Base-by-base conservation (phyloP, 257 asterid genomes). In the Scutellaria galericulata region DNA sequence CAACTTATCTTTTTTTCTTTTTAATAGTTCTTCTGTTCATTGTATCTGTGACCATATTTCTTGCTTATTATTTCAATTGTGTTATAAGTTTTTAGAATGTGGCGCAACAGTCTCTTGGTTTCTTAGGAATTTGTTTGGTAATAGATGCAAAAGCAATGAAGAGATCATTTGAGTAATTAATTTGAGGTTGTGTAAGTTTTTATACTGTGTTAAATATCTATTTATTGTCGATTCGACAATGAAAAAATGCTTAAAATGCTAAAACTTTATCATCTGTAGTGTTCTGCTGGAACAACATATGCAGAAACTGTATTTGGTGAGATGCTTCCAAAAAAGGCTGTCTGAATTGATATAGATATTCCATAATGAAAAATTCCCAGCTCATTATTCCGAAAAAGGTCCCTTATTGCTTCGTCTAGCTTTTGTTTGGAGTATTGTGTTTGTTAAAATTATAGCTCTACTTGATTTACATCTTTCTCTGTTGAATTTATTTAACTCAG, bases 101-200 rank as follows among this genome's bases (percentile, higher is more conserved):
- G 55, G 44, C 18, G 47, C 14, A 41, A 31, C 40, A 20, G 39
- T 59, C 41, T 57, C 55, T 61, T 60, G 15, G 55, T 64, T 47
- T 70, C 79, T 18, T 63, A 37, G 61, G 45, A 52, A 70, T 24
- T 9, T 64, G 20, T 46, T 66, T 47, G 42, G 15, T 39, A 18
- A 7, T 39, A 48, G 46, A 31, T 18, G 48, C 55, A 44, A 58
- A 31, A 31, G 37, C 53, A 61, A 15, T 14, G 22, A 13, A n/a
- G 52, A 56, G 14, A 7, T 56, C 67, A 65, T 47, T 64, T 71
- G 54, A 65, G 67, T 31, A 27, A 46, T 53, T 57, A 53, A 47
- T 65, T 41, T 40, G 41, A 13, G 45, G 48, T 46, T 37, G 45
- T 18, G 18, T 37, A 63, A 44, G 24, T 35, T 39, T 68, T 52